phyloP scores from a whole-genome alignment of 2,329 filamentous ascomycete genomes.

The Pseudogymnoascus sp. region DNA sequence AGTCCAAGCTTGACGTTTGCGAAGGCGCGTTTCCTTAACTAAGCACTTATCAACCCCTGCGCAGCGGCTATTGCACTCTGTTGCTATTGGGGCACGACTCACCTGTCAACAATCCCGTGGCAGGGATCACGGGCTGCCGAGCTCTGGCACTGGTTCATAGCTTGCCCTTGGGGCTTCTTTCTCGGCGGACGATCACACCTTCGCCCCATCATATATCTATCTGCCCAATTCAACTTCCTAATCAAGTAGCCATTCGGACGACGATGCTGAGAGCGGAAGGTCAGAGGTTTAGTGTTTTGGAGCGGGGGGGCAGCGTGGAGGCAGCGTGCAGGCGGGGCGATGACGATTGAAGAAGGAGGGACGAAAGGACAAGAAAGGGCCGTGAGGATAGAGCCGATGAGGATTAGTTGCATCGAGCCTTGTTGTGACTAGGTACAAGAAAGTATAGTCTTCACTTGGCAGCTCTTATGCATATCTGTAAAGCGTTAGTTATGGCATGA shows the following conservation, averaged over 20 bases:
- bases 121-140: background rate
- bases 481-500: no score
- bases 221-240: background rate
- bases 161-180: background rate
- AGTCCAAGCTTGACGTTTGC: background rate
- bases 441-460: background rate
- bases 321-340: background rate
- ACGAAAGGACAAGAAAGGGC: background rate
- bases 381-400: background rate
- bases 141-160: background rate
- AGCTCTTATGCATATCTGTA: background rate
- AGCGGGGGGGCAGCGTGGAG: background rate
- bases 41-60: constrained; percentile 2
- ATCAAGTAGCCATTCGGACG: background rate
- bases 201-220: background rate
- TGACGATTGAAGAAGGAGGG: background rate
- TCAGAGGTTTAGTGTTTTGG: background rate
- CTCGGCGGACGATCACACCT: background rate
- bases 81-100: background rate
- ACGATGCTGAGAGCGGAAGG: background rate
- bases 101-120: background rate
- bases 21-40: background rate
- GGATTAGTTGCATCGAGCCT: background rate
- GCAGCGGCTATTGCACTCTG: constrained; percentile 1
- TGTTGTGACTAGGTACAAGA: background rate